A percentile compares a stretch with the other conserved stretches of the same genome.
phyloP scores from a whole-genome alignment of 768 basidiomycete species.

The Tricholoma furcatifolium region DNA sequence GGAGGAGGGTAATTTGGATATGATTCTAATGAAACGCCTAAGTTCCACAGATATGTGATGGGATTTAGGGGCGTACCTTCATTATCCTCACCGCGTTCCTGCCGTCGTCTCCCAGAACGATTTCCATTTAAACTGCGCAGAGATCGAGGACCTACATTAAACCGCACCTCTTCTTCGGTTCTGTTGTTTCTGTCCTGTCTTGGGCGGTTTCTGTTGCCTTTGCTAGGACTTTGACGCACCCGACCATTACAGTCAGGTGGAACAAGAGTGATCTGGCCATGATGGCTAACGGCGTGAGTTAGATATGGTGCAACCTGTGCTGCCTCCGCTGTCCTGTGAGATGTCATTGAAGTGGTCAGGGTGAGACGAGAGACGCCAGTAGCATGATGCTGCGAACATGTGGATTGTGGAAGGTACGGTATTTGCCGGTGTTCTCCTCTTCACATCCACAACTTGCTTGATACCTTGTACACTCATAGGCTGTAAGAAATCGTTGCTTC shows the following conservation, averaged over 20 bases:
- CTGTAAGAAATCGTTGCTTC: not conserved
- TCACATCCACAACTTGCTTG: not conserved
- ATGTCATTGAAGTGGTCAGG: slow-evolving; percentile 42
- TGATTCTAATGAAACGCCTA: slow-evolving; percentile 24
- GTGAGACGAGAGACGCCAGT: slow-evolving; percentile 27
- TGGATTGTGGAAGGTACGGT: slow-evolving; percentile 37
- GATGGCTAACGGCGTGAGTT: slow-evolving; percentile 53
- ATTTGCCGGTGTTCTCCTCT: slow-evolving; percentile 35
- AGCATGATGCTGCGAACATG: slow-evolving; percentile 31
- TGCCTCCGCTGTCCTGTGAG: slow-evolving; percentile 47
- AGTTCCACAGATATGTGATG: not conserved
- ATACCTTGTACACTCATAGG: too few species aligned
- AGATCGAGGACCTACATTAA: slow-evolving; percentile 41
- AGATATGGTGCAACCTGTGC: slow-evolving; percentile 56
- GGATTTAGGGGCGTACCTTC: slow-evolving; percentile 20
- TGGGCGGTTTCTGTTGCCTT: slow-evolving; percentile 34
- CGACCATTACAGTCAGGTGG: slow-evolving; percentile 52
- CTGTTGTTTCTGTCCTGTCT: slow-evolving; percentile 39
- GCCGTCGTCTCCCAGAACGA: slow-evolving; percentile 27
- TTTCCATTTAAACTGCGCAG: slow-evolving; percentile 21
- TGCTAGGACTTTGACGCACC: slow-evolving; percentile 43
- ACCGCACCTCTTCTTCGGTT: slow-evolving; percentile 45
- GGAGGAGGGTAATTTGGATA: slow-evolving; percentile 73
- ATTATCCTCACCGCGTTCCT: slow-evolving; percentile 22
- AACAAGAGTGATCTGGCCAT: slow-evolving; percentile 48